phyloP scores from a whole-genome alignment of 352 stramenopile species.

The Globisporangium spinosum region DNA sequence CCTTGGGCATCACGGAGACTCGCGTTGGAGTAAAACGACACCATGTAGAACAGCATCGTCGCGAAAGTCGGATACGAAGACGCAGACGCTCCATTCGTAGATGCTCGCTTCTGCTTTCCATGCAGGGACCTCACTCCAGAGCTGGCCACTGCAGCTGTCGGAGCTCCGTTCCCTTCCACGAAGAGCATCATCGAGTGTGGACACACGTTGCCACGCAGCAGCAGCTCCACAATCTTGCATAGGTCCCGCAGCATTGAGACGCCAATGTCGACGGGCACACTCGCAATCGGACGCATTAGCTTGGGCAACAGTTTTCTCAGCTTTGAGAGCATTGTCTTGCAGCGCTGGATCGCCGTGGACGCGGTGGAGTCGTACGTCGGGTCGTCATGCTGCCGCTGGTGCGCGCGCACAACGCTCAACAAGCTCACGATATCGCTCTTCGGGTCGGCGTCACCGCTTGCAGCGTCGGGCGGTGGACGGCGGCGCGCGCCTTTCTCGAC shows the following conservation, averaged over 20 bases:
- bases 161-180: slow-evolving; percentile 23
- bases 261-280: slow-evolving; percentile 27
- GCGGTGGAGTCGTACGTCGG: slow-evolving; percentile 31
- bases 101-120: neutral
- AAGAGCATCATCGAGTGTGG: slow-evolving; percentile 64
- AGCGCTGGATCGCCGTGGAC: slow-evolving; percentile 37
- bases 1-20: slow-evolving; percentile 32
- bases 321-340: slow-evolving; percentile 70
- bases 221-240: slow-evolving; percentile 48
- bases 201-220: slow-evolving; percentile 44
- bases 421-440: slow-evolving; percentile 54
- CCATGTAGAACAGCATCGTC: slow-evolving; percentile 73
- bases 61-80: slow-evolving; percentile 45
- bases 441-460: slow-evolving; percentile 24
- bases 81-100: slow-evolving; percentile 9
- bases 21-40: slow-evolving; percentile 61
- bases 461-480: neutral
- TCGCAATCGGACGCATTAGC: slow-evolving; percentile 51
- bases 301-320: slow-evolving; percentile 65
- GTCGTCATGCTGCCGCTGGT: slow-evolving; percentile 50
- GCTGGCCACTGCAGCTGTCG: neutral
- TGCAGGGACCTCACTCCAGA: neutral
- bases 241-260: slow-evolving; percentile 45
- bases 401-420: slow-evolving; percentile 35
- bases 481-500: slow-evolving; percentile 5